Evolutionary conservation across 2,329 filamentous ascomycete genomes (phyloP).

Genomic region (Sporothrix luriei): DNA sequence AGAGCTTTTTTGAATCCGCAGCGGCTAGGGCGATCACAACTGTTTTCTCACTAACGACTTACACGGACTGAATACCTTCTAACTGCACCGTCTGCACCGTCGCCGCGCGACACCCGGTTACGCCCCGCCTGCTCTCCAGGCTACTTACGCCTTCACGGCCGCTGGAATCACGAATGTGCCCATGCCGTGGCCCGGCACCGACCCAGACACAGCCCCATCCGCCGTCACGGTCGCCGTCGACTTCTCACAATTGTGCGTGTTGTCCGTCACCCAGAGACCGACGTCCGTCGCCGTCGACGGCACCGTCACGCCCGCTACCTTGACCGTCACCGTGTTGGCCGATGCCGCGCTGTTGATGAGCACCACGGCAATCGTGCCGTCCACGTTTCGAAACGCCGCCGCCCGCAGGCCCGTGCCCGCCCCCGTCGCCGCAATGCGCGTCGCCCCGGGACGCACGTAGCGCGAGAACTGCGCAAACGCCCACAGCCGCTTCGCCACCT

Average conservation of each 20-base stretch:
- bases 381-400: slow-evolving; percentile 45
- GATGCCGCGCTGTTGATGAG: slow-evolving; percentile 41
- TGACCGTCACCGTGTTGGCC: slow-evolving; percentile 31
- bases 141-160: neutral
- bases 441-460: slow-evolving; percentile 46
- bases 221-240: slow-evolving; percentile 35
- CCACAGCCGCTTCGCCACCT: slow-evolving; percentile 45
- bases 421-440: slow-evolving; percentile 40
- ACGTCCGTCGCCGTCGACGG: slow-evolving; percentile 26
- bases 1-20: neutral
- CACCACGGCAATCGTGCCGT: slow-evolving; percentile 46
- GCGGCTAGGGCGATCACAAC: slow-evolving; percentile 3
- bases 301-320: slow-evolving; percentile 25
- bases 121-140: neutral
- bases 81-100: neutral
- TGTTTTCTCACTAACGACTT: slow-evolving; percentile 17
- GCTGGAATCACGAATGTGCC: slow-evolving; percentile 33
- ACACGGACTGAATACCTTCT: neutral
- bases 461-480: slow-evolving; percentile 49
- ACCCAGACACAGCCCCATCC: slow-evolving; percentile 33
- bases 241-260: slow-evolving; percentile 37
- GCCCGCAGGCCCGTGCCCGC: slow-evolving; percentile 40
- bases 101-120: neutral
- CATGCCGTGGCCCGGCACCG: slow-evolving; percentile 29
- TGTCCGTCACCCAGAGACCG: slow-evolving; percentile 37